phyloP scores from a whole-genome alignment of 768 basidiomycete genomes.

The Baorangia bicolor region DNA sequence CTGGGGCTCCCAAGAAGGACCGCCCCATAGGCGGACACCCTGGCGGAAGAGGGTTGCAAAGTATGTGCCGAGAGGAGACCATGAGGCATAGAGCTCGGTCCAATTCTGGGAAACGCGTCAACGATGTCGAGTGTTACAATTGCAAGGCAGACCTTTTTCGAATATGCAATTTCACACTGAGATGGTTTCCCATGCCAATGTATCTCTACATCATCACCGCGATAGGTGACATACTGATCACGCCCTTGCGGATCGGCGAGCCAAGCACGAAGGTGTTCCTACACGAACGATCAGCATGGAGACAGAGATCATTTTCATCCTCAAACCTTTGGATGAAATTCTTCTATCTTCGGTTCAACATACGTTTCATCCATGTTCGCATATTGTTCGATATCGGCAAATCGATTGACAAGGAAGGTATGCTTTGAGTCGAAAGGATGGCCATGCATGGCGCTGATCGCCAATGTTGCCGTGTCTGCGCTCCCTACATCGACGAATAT shows the following conservation, averaged over 20 bases:
- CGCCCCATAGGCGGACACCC: constrained; percentile 96
- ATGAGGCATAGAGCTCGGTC: constrained; percentile 95
- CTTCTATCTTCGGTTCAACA: constrained; percentile 68
- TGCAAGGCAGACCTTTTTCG: constrained; percentile 59
- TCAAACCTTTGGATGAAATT: constrained; percentile 70
- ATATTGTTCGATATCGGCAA: constrained; percentile 87
- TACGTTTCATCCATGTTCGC: constrained; percentile 76
- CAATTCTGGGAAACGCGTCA: constrained; percentile 61
- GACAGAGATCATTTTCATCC: not conserved
- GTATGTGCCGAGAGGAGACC: constrained; percentile 97
- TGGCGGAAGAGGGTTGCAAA: constrained; percentile 92
- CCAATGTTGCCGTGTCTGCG: constrained; percentile 67
- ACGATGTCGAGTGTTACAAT: not conserved
- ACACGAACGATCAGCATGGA: constrained; percentile 8
- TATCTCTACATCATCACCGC: constrained; percentile 87
- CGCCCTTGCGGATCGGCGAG: constrained; percentile 88
- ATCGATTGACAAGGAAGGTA: constrained; percentile 80
- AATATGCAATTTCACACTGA: constrained; percentile 74
- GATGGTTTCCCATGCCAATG: constrained; percentile 93
- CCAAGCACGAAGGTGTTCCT: constrained; percentile 98
- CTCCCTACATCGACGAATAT: constrained; percentile 79
- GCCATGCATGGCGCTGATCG: constrained; percentile 65
- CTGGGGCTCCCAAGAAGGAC: constrained; percentile 82
- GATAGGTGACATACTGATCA: constrained; percentile 94
- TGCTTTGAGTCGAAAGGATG: constrained; percentile 87